phyloP scores from a whole-genome alignment of 495 filamentous ascomycete species.

The Penicillium crystallinum region DNA sequence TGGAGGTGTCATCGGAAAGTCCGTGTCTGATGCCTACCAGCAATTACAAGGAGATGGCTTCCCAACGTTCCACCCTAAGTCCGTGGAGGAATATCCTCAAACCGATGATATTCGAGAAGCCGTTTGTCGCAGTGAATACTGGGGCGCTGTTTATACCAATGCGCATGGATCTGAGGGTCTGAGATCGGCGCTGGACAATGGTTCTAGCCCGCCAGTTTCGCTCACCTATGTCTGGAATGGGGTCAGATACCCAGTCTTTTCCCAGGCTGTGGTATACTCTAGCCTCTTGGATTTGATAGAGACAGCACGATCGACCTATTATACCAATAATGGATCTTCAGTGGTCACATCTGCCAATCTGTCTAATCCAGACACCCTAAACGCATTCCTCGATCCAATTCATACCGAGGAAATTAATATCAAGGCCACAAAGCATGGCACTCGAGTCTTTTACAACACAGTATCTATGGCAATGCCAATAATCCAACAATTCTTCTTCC shows the following conservation, averaged over 20 bases:
- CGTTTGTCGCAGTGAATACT: slow-evolving; percentile 35
- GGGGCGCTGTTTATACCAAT: slow-evolving; percentile 33
- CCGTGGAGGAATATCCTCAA: slow-evolving; percentile 15
- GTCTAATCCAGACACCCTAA: slow-evolving; percentile 17
- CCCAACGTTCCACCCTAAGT: slow-evolving; percentile 23
- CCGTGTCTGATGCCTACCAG: slow-evolving; percentile 32
- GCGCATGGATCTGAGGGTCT: slow-evolving; percentile 18
- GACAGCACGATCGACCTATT: slow-evolving; percentile 26
- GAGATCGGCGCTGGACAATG: slow-evolving; percentile 2
- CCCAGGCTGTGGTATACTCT: slow-evolving; percentile 23
- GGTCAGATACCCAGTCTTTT: slow-evolving; percentile 35
- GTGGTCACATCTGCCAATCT: slow-evolving; percentile 12
- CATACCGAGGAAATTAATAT: slow-evolving; percentile 31
- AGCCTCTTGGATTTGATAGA: slow-evolving; percentile 24
- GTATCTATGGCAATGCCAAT: slow-evolving; percentile 2
- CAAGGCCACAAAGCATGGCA: slow-evolving; percentile 8
- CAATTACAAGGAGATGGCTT: slow-evolving; percentile 25
- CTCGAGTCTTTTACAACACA: background rate
- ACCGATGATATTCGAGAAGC: slow-evolving; percentile 18
- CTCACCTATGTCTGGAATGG: slow-evolving; percentile 43
- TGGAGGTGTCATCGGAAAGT: slow-evolving; percentile 34
- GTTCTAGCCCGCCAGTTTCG: slow-evolving; percentile 15
- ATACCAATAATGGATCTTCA: slow-evolving; percentile 22
- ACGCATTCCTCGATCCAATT: slow-evolving; percentile 37
- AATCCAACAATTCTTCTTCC: slow-evolving; percentile 8